phyloP scores from a whole-genome alignment of 192 early-diverging fungal genomes.

The Dimargaris verticillata region DNA sequence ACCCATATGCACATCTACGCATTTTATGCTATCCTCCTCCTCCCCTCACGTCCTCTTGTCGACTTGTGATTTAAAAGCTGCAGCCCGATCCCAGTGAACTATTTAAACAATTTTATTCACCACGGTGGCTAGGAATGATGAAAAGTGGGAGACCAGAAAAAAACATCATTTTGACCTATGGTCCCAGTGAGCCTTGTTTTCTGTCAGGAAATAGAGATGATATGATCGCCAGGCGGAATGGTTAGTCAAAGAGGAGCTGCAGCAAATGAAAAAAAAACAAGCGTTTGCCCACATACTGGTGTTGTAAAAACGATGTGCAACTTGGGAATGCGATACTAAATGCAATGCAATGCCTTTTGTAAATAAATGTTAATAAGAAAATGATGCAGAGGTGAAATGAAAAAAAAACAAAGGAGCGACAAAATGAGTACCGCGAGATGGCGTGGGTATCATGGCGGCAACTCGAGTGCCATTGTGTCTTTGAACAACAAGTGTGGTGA shows the following conservation, averaged over 20 bases:
- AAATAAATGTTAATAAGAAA: background rate
- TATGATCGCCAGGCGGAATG: background rate
- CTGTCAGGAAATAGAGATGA: background rate
- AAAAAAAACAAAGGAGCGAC: background rate
- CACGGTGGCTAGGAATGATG: no score
- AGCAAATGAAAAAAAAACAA: background rate
- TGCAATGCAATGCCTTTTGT: background rate
- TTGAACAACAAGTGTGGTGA: background rate
- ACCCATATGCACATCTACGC: no score
- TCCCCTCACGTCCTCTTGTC: no score
- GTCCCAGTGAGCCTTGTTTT: no score
- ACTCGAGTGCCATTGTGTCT: background rate
- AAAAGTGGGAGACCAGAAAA: no score
- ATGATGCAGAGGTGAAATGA: background rate
- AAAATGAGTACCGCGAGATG: background rate
- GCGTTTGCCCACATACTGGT: background rate
- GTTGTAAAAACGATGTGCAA: background rate
- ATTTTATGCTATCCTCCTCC: no score
- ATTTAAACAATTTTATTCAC: no score
- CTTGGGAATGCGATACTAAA: background rate
- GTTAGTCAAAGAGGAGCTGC: background rate
- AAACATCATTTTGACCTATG: no score
- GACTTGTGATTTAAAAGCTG: no score
- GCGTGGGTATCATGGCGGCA: no score
- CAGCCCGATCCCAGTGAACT: no score